Base-by-base conservation (phyloP, 1,284 basidiomycete species). In the Pisolithus thermaeus region DNA sequence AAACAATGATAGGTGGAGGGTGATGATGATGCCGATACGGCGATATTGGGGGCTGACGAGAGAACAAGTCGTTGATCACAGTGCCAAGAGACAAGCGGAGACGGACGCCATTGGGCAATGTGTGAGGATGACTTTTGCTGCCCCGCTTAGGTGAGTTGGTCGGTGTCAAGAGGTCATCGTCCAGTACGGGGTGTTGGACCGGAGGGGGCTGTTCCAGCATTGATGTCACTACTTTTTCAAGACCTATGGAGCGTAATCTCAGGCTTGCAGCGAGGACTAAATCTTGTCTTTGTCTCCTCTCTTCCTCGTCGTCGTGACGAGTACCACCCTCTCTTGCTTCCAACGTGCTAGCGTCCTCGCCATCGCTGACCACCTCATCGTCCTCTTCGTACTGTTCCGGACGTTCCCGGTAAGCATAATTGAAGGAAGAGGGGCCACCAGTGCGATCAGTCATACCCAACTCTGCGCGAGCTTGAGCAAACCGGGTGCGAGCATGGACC, bases 381-480 rank as follows among this genome's bases (percentile, higher is more conserved):
- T 84, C 83, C 61, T 87, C 83, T 54, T 87, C 83, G 56, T 79
- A 88, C 54, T 80, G 81, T 60, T 87, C 86, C 37, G 86, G 86
- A 23, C 85, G 75, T 56, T 77, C 75, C 23, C 84, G 76, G 62
- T 84, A 78, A 5, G 64, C 61, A 58, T 81, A 82, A 58, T 84
- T 75, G 7, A 73, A 57, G 1, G 80, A 77, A 0, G 75, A 72
- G 3, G 78, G 72, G 1, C 84, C 85, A 12, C 85, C 86, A 1
- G 85, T 83, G 55, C 80, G 79, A 65, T 87, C 81, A n/a, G 84
- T 80, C 83, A 90, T 84, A 47, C 87, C 82, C 25, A 91, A 78
- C 64, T 90, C 89, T 38, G 86, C 86, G 27, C 87, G 78, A 3
- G 84, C 88, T 63, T 90, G 87, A 9, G 83, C 81, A 58, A 89